Conservation (phyloP, 768 basidiomycete genomes). For the Tulasnella sp. region DNA sequence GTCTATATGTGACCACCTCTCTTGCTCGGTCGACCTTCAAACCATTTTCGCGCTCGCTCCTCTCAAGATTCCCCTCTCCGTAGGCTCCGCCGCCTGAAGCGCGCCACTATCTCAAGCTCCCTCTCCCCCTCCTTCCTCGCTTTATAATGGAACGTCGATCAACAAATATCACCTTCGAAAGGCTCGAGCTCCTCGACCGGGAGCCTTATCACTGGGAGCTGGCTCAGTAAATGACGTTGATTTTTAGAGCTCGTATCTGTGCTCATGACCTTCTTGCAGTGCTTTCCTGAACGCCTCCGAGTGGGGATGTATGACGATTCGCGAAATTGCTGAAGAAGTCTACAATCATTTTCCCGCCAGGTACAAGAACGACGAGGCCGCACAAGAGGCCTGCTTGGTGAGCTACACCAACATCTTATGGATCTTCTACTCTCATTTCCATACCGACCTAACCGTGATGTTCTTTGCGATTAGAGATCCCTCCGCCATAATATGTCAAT, state of each 20-base stretch:
- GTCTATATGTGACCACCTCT: too few relatives aligned
- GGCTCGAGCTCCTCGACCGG: too few relatives aligned
- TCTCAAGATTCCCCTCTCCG: too few relatives aligned
- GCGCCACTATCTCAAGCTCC: too few relatives aligned
- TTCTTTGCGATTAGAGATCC: background rate
- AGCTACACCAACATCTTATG: background rate
- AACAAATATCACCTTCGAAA: too few relatives aligned
- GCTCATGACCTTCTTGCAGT: background rate
- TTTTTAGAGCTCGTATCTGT: background rate
- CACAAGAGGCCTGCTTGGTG: background rate
- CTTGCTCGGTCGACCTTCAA: too few relatives aligned
- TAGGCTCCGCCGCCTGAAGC: too few relatives aligned
- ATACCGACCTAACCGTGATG: background rate
- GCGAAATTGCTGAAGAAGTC: background rate
- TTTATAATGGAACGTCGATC: too few relatives aligned
- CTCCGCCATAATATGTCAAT: background rate
- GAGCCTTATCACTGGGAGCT: background rate
- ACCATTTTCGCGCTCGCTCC: too few relatives aligned
- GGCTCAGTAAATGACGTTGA: background rate
- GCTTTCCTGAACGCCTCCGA: background rate
- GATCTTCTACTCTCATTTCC: background rate
- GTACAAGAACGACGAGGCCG: background rate
- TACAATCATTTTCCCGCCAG: background rate
- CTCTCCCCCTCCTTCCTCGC: too few relatives aligned
- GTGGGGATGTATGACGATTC: background rate